A percentile compares a stretch with the other conserved stretches of the same genome.
phyloP scores from a whole-genome alignment of 2,329 filamentous ascomycete species.

The Cercospora sp. region DNA sequence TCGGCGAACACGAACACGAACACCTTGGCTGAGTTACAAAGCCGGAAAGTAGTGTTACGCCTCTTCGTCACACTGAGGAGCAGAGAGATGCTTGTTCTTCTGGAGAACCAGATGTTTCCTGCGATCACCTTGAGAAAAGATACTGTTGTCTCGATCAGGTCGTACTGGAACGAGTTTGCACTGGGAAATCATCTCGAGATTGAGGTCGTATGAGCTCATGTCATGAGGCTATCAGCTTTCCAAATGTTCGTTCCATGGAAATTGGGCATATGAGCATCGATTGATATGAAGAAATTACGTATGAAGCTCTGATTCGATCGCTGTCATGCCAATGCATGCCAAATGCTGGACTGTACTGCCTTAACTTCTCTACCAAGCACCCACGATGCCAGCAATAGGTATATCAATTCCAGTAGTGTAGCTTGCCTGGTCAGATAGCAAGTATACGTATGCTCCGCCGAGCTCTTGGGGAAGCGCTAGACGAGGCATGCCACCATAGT shows the following conservation, averaged over 20 bases:
- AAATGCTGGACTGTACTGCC: not conserved
- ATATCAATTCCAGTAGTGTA: constrained; percentile 55
- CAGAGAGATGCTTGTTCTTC: not conserved
- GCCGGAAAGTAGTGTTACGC: not conserved
- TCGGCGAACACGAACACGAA: not conserved
- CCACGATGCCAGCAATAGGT: constrained; percentile 46
- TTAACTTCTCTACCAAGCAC: constrained; percentile 18
- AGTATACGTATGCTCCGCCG: constrained; percentile 52
- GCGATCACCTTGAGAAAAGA: not conserved
- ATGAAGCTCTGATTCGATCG: not conserved
- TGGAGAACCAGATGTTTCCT: not conserved
- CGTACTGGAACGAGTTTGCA: not conserved
- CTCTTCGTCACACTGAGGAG: not conserved
- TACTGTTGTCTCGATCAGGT: not conserved
- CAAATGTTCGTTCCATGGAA: not conserved
- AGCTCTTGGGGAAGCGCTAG: constrained; percentile 54
- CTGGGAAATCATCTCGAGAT: not conserved
- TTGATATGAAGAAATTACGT: not conserved
- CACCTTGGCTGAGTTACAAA: not conserved
- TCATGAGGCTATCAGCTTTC: not conserved
- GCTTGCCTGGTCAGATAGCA: constrained; percentile 49
- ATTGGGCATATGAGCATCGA: not conserved
- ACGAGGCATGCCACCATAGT: constrained; percentile 56
- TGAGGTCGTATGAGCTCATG: not conserved
- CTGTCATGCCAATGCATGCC: not conserved